These are phyloP conservation scores for Hericium rajendrae DNA, from an alignment of 768 basidiomycete genomes.

Conservation along the genomic window DNA sequence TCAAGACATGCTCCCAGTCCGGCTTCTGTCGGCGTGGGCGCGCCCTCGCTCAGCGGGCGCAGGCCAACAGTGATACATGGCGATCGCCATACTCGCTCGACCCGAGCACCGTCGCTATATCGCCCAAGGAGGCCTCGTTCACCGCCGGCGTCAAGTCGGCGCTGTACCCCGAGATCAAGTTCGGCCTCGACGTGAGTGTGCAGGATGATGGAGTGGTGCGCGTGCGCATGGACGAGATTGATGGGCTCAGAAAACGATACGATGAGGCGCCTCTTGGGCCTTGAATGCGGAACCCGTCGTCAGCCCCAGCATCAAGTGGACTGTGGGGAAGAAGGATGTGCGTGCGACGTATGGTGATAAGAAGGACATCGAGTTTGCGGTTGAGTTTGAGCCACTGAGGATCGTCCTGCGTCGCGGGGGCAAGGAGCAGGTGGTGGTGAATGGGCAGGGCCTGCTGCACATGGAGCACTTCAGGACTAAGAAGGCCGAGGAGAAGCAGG, in stretches of 20 bases:
- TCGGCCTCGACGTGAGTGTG: constrained; percentile 72
- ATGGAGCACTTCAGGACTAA: constrained; percentile 96
- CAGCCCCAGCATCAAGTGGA: constrained; percentile 54
- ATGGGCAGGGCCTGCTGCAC: constrained; percentile 82
- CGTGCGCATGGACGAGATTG: constrained; percentile 87
- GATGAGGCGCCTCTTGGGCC: constrained; percentile 91
- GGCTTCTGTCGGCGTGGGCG: constrained; percentile 93
- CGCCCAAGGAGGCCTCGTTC: constrained; percentile 49
- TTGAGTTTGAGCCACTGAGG: constrained; percentile 69
- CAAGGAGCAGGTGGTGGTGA: constrained; percentile 79
- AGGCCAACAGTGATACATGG: constrained; percentile 51
- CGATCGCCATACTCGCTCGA: constrained; percentile 81
- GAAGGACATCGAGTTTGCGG: constrained; percentile 53
- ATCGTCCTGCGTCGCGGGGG: constrained; percentile 65
- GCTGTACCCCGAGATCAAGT: constrained; percentile 78
- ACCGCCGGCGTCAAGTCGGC: constrained; percentile 69
- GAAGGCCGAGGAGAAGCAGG: constrained; percentile 35
- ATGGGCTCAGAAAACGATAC: constrained; percentile 73
- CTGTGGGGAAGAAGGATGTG: constrained; percentile 51
- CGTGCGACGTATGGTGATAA: constrained; percentile 57
- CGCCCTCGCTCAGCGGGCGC: constrained; percentile 67
- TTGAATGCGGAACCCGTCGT: constrained; percentile 63
- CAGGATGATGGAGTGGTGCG: constrained; percentile 84
- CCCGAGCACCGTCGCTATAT: constrained; percentile 40
- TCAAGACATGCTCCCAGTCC: constrained; percentile 90